Evolutionary conservation across 2,329 filamentous ascomycete genomes (phyloP), one percentile per base, ranked within the genome.

Genomic region (Fusarium neocosmosporiellum): DNA sequence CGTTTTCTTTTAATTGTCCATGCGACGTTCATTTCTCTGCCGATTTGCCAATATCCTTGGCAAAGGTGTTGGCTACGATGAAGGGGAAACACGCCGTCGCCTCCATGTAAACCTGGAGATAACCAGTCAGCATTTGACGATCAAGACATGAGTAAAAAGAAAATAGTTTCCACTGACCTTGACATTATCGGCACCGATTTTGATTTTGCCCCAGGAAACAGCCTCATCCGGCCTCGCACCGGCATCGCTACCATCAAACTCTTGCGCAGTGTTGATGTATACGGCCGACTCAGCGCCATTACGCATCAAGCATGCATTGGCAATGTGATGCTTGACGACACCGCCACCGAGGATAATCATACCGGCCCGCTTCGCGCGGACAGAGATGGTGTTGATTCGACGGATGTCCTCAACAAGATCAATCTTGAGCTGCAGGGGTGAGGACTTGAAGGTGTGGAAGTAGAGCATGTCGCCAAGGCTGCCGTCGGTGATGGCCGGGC

Each of bases 121-220:
- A 11, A 33, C 18, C 27, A 5, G 61, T 67, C n/a, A 74, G 62
- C 24, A 43, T 18, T 46, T 57, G 10, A 27, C 10, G 24, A 46
- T 48, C 33, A 20, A 20, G 16, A 18, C 16, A 39, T 7, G 4
- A 29, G 24, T 1, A 29, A 16, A 39, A 6, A 9, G 7, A 2
- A 20, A 54, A 5, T 11, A 2, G 5, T 13, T 16, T 33, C 5
- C 31, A 67, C 85, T 75, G 81, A 94, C 94, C 91, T 98, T 99
- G 65, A 98, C 95, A 77, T 91, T 93, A 71, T 96, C 92, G 2
- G 93, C 96, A 60, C 92, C 93, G 46, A 91, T 87, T 83, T 97
- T 98, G 83, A 99, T 98, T 87, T 99, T 99, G 4, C 96, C 96
- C 96, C 96, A 99, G 71, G 95, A 98, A 18, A 99, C 94, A 7